Percentiles rank a stretch among this genome's conserved stretches.
Evolutionary conservation across 2,329 filamentous ascomycete genomes (phyloP).

Genomic region (Trichoderma cornu-damae): DNA sequence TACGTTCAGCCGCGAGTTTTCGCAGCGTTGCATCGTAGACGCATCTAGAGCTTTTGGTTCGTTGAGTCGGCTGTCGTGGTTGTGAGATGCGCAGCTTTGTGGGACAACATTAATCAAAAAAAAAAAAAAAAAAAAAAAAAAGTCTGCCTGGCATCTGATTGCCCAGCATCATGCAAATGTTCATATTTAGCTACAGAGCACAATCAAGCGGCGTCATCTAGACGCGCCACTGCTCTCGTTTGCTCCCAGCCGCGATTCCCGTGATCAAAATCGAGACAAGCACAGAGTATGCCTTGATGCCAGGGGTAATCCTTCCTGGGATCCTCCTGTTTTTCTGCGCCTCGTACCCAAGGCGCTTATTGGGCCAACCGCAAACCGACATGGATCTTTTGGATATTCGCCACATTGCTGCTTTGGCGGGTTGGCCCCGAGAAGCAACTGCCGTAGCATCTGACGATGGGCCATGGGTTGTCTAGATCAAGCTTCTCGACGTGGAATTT

Average conservation of each 20-base stretch:
- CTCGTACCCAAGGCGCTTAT: conserved; percentile 17
- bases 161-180: not conserved
- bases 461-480: not conserved
- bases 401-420: conserved; percentile 1
- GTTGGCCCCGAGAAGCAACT: not conserved
- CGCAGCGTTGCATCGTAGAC: not conserved
- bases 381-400: conserved; percentile 11
- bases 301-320: conserved; percentile 15
- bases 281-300: conserved; percentile 18
- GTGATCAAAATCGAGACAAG: conserved; percentile 4
- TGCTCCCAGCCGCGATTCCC: conserved; percentile 7
- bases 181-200: conserved; percentile 8
- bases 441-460: not conserved
- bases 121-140: too few relatives aligned
- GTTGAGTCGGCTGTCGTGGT: not conserved
- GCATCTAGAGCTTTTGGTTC: not conserved
- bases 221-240: not conserved
- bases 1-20: not conserved
- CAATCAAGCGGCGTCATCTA: conserved; percentile 12
- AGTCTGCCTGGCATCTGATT: conserved; percentile 9
- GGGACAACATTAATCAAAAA: not conserved
- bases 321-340: conserved; percentile 15
- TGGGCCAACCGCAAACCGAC: conserved; percentile 13
- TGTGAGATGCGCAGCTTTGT: not conserved
- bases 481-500: not conserved